Evolutionary conservation across 495 filamentous ascomycete genomes (phyloP).

Genomic region (Hypoxylon lienhwacheense): DNA sequence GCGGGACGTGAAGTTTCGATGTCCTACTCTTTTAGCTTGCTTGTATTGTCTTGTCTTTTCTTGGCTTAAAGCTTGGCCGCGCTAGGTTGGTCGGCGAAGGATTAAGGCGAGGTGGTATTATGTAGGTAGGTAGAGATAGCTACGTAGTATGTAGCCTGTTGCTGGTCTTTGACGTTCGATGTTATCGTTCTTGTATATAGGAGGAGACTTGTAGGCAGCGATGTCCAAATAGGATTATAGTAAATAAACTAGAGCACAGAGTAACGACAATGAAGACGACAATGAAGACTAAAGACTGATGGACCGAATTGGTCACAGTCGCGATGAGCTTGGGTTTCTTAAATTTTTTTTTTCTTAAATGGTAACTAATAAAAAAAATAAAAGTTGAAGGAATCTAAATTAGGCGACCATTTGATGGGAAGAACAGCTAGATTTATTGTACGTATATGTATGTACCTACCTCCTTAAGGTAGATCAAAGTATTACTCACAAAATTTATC

Average conservation of each 20-base stretch:
- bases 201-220: too few relatives aligned
- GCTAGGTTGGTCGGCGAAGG: constrained; percentile 16
- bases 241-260: too few relatives aligned
- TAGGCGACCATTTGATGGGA: constrained; percentile 24
- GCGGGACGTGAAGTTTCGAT: background rate
- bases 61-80: constrained; percentile 23
- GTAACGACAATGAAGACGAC: too few relatives aligned
- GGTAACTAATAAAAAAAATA: too few relatives aligned
- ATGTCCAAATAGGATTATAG: too few relatives aligned
- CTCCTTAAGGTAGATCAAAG: too few relatives aligned
- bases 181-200: too few relatives aligned
- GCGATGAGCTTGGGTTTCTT: background rate
- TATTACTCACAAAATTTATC: too few relatives aligned
- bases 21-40: background rate
- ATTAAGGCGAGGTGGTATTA: constrained; percentile 5
- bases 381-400: constrained; percentile 12
- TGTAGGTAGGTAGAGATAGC: background rate
- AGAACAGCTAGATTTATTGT: constrained; percentile 24
- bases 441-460: background rate
- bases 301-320: background rate
- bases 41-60: constrained; percentile 14
- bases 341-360: background rate
- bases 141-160: background rate
- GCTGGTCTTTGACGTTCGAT: too few relatives aligned
- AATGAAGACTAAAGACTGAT: too few relatives aligned